phyloP scores from a whole-genome alignment of 2,329 filamentous ascomycete species.

The Graphilbum sp. region DNA sequence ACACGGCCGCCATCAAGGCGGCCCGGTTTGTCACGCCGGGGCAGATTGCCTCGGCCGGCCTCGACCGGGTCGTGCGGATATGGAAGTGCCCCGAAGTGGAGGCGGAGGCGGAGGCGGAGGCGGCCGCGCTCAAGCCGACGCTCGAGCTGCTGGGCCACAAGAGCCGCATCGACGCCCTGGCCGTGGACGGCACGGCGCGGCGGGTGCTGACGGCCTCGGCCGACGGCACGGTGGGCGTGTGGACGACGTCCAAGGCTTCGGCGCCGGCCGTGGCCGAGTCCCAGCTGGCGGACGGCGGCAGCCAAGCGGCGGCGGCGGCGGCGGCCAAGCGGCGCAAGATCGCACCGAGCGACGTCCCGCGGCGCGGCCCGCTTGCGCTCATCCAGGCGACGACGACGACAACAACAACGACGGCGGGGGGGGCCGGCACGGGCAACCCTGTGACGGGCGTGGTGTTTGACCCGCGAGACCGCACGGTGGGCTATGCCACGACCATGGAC shows the following conservation, averaged over 20 bases:
- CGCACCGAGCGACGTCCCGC: constrained; percentile 34
- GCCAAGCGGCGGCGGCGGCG: neutral
- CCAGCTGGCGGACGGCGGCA: constrained; percentile 44
- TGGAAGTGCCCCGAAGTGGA: constrained; percentile 63
- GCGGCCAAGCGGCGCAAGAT: constrained; percentile 64
- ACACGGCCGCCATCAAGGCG: constrained; percentile 63
- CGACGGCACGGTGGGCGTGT: constrained; percentile 74
- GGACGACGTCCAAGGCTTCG: constrained; percentile 46
- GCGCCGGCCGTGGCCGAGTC: constrained; percentile 48
- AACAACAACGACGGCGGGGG: too few species aligned
- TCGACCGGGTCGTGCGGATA: constrained; percentile 72
- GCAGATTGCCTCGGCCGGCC: constrained; percentile 65
- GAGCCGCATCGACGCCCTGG: constrained; percentile 54
- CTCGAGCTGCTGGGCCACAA: constrained; percentile 21
- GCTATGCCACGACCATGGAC: constrained; percentile 83
- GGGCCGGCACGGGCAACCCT: constrained; percentile 18
- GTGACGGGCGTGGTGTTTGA: constrained; percentile 77
- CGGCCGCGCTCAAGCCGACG: constrained; percentile 38
- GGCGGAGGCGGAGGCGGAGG: constrained; percentile 53
- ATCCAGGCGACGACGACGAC: constrained; percentile 52
- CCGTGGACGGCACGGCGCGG: constrained; percentile 52
- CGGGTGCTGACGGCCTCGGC: constrained; percentile 74
- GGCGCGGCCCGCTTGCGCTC: constrained; percentile 64
- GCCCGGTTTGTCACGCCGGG: constrained; percentile 66
- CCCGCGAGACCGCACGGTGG: constrained; percentile 67